phyloP scores from a whole-genome alignment of 495 filamentous ascomycete species.

The Xylaria acuta region DNA sequence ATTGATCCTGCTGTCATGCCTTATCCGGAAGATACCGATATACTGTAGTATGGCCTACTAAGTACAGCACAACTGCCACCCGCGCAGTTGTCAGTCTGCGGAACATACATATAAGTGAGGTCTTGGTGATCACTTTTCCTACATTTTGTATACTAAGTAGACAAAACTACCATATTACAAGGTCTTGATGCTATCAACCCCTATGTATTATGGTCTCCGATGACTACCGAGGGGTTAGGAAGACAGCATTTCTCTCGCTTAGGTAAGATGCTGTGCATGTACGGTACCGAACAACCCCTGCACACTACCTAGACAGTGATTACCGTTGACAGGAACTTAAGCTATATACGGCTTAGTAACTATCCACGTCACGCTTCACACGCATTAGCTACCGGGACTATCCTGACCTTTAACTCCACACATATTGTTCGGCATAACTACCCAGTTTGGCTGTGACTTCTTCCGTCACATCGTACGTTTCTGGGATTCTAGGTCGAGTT shows the following conservation, averaged over 20 bases:
- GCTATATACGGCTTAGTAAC: not conserved
- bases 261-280: not conserved
- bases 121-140: not conserved
- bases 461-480: not conserved
- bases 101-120: not conserved
- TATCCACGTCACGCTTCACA: not conserved
- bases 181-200: not conserved
- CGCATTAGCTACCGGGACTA: not conserved
- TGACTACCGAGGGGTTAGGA: not conserved
- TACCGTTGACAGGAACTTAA: not conserved
- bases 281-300: not conserved
- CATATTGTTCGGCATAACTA: not conserved
- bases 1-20: not conserved
- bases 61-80: not conserved
- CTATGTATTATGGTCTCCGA: not conserved
- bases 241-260: not conserved
- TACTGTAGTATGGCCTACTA: not conserved
- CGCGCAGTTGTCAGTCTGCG: not conserved
- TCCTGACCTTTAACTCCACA: constrained; percentile 8
- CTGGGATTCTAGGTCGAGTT: not conserved
- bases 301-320: not conserved
- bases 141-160: not conserved
- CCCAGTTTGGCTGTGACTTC: not conserved
- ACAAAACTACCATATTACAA: not conserved
- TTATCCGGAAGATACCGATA: not conserved